Evolutionary conservation across 768 basidiomycete genomes (phyloP), one percentile per base, ranked within the genome.

Genomic region (Tephrocybe sp.): DNA sequence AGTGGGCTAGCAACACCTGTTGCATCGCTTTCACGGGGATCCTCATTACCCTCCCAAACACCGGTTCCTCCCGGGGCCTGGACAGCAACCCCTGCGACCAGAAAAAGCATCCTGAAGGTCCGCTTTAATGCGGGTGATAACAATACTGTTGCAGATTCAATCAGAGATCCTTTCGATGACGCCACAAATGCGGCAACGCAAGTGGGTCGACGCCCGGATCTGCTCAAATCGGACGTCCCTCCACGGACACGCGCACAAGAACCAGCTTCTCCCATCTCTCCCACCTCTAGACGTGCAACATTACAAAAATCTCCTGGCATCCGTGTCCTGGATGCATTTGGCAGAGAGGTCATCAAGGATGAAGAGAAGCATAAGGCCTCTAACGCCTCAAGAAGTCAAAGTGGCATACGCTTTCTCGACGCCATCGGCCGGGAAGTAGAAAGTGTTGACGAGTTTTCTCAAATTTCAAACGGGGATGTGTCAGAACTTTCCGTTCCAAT

Each of bases 11-110:
- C 67, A 0, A 84, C 84, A 0, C 83, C 84, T 1, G 66, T 65
- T 17, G 53, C 73, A 17, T 76, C 83, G n/a, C 60, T 83, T 32
- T 79, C 81, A 9, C 75, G 77, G 57, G 74, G 74, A 24, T 69
- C 65, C 9, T 67, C 76, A 5, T 64, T 80, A 10, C 73, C 80
- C 20, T 52, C 69, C 15, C 78, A 78, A 50, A 89, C 85, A 0
- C 86, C 87, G 36, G 81, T 75, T n/a, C 79, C 78, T 2, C 86
- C 88, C 17, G 88, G 88, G 33, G 85, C 76, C 34, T 89, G 86
- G 84, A 55, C 77, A 40, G 65, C 69, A 2, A 87, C 88, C 12
- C 85, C 87, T 2, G 74, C 73, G 3, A 47, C 68, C 17, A 72
- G 76, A 58, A 88, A 82, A 63, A 83, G 80, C 53, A 70, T 83